phyloP scores from a whole-genome alignment of 208 protist species.

The Leishmania guyanensis region DNA sequence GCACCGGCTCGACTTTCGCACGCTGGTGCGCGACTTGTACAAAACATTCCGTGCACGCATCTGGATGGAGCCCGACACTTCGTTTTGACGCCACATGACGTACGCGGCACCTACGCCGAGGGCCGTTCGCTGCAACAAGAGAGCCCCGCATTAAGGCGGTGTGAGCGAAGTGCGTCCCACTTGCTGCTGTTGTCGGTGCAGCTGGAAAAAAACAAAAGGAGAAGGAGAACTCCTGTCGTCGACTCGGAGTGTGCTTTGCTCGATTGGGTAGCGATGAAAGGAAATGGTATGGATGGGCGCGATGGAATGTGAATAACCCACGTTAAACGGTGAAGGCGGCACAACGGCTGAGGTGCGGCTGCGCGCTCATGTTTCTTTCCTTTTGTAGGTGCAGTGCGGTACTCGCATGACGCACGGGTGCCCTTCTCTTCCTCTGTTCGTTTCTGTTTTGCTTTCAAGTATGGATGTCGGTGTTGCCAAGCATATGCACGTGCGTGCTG shows the following conservation, averaged over 20 bases:
- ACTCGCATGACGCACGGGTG: neutral
- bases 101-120: neutral
- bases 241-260: neutral
- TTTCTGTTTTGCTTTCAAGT: neutral
- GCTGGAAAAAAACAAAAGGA: neutral
- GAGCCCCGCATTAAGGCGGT: neutral
- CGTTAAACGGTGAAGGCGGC: neutral
- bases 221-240: neutral
- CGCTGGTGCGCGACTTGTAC: conserved; percentile 89
- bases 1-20: conserved; percentile 89
- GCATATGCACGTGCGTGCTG: neutral
- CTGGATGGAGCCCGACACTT: conserved; percentile 89
- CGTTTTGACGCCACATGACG: conserved; percentile 23
- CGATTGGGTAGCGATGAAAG: neutral
- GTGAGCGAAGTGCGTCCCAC: neutral
- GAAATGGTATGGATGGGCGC: neutral
- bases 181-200: neutral
- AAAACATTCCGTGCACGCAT: conserved; percentile 91
- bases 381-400: conserved; percentile 1
- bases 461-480: neutral
- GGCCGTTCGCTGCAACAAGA: neutral
- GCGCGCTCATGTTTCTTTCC: neutral
- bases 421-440: neutral
- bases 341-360: neutral
- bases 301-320: neutral